These are phyloP conservation scores for Beauveria asiatica DNA, from an alignment of 2,329 filamentous ascomycete species.

Conservation along the genomic window DNA sequence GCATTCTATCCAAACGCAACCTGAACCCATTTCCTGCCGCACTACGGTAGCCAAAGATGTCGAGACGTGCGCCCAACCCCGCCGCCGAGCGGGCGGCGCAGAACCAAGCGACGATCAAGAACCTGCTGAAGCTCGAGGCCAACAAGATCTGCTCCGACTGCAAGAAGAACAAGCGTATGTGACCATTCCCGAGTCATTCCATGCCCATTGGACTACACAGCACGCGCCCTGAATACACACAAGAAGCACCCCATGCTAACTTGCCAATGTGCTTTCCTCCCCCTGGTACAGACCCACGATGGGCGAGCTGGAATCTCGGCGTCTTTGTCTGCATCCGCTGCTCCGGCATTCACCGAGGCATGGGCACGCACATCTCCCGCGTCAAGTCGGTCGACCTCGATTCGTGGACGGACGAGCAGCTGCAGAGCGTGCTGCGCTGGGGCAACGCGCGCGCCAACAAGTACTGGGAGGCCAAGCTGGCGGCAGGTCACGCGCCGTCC, in stretches of 20 bases:
- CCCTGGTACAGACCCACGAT: conserved; percentile 68
- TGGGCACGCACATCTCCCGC: conserved; percentile 96
- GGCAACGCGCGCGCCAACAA: conserved; percentile 95
- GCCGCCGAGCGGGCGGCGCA: conserved; percentile 82
- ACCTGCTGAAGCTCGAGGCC: conserved; percentile 81
- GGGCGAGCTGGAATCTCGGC: conserved; percentile 98
- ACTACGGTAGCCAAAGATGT: conserved; percentile 47
- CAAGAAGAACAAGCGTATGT: conserved; percentile 94
- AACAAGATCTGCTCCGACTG: conserved; percentile 98
- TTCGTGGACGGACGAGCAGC: conserved; percentile 96
- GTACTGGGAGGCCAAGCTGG: conserved; percentile 96
- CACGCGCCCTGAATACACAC: conserved; percentile 1
- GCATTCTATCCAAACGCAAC: neutral
- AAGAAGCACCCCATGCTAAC: neutral
- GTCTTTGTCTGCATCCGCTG: conserved; percentile 97
- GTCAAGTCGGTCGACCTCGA: conserved; percentile 98
- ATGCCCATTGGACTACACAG: neutral
- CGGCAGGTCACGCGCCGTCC: conserved; percentile 81
- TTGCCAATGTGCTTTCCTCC: conserved; percentile 9
- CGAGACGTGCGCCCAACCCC: conserved; percentile 67
- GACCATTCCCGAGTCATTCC: neutral
- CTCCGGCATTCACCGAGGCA: conserved; percentile 95
- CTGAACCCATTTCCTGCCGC: neutral
- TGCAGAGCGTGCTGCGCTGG: conserved; percentile 90
- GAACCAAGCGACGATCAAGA: conserved; percentile 92